Evolutionary conservation across 176 grass and related monocot genomes (phyloP), one percentile per base, ranked within the genome.

Genomic region (Pontederia paniculata): DNA sequence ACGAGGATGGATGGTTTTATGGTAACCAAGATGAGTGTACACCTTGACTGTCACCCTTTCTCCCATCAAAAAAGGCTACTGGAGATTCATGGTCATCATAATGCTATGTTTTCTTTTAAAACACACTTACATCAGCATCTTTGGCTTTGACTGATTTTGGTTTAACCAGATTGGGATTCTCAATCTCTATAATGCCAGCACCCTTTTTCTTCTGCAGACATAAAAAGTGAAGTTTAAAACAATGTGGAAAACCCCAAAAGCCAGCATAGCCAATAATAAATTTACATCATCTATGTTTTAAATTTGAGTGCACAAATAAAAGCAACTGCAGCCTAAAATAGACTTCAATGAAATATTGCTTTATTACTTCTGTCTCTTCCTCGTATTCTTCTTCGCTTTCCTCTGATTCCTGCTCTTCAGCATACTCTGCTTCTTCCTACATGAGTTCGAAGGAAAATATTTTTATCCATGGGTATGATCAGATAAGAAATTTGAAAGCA

Each of bases 141-240:
- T 9, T 72, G 44, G 69, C 69, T 72, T 62, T 72, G 57, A 62
- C 3, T 18, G 11, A 52, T 18, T 72, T 72, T 21, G 57, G 48
- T 53, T 72, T 72, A 12, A 54, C 69, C 48, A 72, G 23, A 46
- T 72, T 72, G 42, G 69, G 69, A 44, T 72, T 72, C 28, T 60
- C 46, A 44, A 72, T 61, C 37, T 72, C 57, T 44, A 59, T 62
- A 72, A 50, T 52, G 25, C 48, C 48, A 58, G 43, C 17, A 19
- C 69, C 69, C 18, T 72, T 72, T 37, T 44, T 61, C 25, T 61
- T 72, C 48, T 72, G 69, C 47, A 18, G 48, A 51, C 18, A 42
- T 15, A 11, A 70, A n/a, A 21, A 18, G 57, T 23, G 21, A 43
- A 15, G 6, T 56, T 15, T 15, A 69, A 16, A 12, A 17, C 18